phyloP scores from a whole-genome alignment of 352 stramenopile genomes.

The Globisporangium emineosum region DNA sequence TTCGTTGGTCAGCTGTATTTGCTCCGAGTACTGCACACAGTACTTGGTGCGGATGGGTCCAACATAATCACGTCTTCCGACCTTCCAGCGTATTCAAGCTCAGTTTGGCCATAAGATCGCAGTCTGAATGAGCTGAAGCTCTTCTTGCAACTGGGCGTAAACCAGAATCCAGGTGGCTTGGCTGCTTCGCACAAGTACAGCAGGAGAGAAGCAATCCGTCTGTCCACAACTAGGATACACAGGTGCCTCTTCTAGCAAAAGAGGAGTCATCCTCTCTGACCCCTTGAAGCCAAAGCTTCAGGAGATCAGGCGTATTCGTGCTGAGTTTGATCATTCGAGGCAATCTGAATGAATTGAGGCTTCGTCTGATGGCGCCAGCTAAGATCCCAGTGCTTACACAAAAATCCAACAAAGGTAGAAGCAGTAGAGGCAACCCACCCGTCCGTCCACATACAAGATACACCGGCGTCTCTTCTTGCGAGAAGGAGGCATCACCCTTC shows the following conservation, averaged over 20 bases:
- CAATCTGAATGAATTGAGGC: background rate
- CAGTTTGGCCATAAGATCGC: background rate
- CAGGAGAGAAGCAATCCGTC: background rate
- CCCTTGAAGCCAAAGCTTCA: background rate
- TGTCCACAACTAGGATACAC: background rate
- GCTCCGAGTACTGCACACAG: background rate
- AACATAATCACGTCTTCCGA: background rate
- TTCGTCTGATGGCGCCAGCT: too few relatives aligned
- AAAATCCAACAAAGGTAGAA: background rate
- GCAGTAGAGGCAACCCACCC: background rate
- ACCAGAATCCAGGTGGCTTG: background rate
- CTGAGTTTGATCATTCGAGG: background rate
- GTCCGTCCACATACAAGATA: background rate
- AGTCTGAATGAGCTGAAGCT: background rate
- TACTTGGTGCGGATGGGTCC: background rate
- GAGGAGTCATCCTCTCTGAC: background rate
- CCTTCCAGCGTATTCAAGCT: background rate
- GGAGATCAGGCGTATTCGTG: background rate
- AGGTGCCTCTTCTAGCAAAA: background rate
- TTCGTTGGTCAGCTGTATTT: background rate
- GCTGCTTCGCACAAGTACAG: too few relatives aligned
- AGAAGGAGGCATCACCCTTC: background rate
- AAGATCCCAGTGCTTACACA: too few relatives aligned
- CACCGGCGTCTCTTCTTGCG: background rate
- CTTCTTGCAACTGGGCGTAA: background rate